phyloP scores from a whole-genome alignment of 148 eudicot genomes.

The Rhododendron mucronatum region DNA sequence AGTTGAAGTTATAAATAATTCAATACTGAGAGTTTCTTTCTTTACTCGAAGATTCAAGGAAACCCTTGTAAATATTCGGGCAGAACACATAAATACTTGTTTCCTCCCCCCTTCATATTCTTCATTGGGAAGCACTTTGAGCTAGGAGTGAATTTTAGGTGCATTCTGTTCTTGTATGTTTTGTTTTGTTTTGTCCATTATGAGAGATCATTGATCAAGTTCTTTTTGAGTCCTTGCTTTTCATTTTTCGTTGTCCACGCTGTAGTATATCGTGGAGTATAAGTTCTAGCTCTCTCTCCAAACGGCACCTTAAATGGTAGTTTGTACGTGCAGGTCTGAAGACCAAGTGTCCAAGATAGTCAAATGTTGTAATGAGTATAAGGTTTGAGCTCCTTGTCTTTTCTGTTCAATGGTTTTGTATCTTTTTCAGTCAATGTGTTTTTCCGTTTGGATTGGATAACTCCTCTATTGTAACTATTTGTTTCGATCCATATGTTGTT shows the following conservation, averaged over 20 bases:
- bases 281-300: background rate
- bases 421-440: background rate
- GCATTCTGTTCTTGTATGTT: background rate
- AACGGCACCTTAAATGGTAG: background rate
- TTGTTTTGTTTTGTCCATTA: too few species aligned
- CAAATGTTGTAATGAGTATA: constrained; percentile 68
- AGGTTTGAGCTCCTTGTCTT: constrained; percentile 39
- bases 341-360: constrained; percentile 82
- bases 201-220: background rate
- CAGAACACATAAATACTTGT: too few species aligned
- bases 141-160: background rate
- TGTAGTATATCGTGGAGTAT: too few species aligned
- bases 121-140: background rate
- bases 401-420: background rate
- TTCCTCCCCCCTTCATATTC: too few species aligned
- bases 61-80: background rate
- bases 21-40: background rate
- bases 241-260: too few species aligned
- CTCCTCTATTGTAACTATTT: background rate
- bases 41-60: background rate
- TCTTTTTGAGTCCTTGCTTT: background rate
- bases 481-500: background rate
- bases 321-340: constrained; percentile 23
- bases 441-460: background rate
- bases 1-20: background rate